Evolutionary conservation across 192 early-diverging fungal species (phyloP), one percentile per base, ranked within the genome.

Genomic region (Dimargaris verticillata): DNA sequence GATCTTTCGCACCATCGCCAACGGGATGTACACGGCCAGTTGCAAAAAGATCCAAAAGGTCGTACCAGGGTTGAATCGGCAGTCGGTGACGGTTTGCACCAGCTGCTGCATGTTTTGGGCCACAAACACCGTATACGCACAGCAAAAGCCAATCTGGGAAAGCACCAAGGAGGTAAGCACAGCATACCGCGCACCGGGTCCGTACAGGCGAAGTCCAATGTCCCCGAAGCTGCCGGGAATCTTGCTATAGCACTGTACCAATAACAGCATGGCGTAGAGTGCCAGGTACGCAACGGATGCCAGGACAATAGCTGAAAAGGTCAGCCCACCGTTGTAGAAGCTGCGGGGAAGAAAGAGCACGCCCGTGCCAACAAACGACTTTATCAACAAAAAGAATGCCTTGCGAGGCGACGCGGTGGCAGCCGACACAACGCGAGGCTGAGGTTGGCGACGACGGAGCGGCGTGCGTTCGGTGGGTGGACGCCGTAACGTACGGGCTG

Each of bases 1-100:
- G 77, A 96, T 96, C 60, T 81, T 85, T 41, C 93, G 85, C 60
- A 96, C 89, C 81, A 91, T 86, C 26, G 89, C 80, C 66, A 95
- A 67, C 7, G 92, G 92, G 29, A 89, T 79, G 65, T 89, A 79
- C 18, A 88, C 71, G 12, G 85, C 64, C 33, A 91, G 70, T 61
- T 91, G 91, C 38, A 88, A 64, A 20, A 85, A 62, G 55, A 94
- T 83, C 70, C 86, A 93, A 41, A 76, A 78, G 66, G 84, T 85
- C 50, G 74, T 78, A 57, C 84, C 74, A 26, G 78, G 66, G 55
- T 77, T 74, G 61, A 66, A 47, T 41, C 66, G 63, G 77, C 83
- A 90, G 55, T 80, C 70, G 24, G 81, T 85, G 17, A 86, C 66
- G 7, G 83, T 78, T 66, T 85, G 82, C 53, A 84, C 69, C 45